Evolutionary conservation across 2,329 filamentous ascomycete species (phyloP).

Genomic region (Trichoderma hamatum): DNA sequence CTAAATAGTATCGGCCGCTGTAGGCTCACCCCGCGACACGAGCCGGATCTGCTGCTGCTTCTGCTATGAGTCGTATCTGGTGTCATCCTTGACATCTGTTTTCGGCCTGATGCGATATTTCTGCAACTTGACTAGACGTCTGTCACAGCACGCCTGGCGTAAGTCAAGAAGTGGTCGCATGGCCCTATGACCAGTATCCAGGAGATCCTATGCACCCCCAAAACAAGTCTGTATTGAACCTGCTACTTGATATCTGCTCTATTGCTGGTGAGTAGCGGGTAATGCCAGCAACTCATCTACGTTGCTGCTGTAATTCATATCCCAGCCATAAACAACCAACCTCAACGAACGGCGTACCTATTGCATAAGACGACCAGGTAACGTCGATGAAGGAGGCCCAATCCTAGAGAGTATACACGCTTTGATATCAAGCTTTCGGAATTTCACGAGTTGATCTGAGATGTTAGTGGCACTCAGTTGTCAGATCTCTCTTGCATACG

Average conservation of each 20-base stretch:
- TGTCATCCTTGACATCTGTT: background rate
- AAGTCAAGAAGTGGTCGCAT: background rate
- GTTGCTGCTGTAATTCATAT: background rate
- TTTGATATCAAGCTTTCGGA: background rate
- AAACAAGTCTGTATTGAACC: background rate
- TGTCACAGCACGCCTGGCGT: background rate
- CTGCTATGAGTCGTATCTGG: background rate
- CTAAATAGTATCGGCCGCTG: background rate
- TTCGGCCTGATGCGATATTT: background rate
- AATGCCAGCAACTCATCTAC: background rate
- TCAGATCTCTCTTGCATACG: constrained; percentile 21
- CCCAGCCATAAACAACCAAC: background rate
- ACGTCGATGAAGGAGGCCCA: background rate
- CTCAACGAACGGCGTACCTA: background rate
- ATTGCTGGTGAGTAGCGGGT: background rate
- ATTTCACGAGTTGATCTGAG: constrained; percentile 3
- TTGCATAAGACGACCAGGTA: background rate
- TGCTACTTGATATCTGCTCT: background rate
- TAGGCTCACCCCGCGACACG: constrained; percentile 11
- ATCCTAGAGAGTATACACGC: background rate
- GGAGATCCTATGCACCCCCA: background rate
- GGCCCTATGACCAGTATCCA: background rate
- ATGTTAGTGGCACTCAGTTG: constrained; percentile 4
- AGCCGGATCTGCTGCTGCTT: constrained; percentile 14
- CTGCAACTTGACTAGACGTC: background rate